These are phyloP conservation scores for Petunia secreta DNA, from an alignment of 257 asterid genomes.

Conservation along the genomic window DNA sequence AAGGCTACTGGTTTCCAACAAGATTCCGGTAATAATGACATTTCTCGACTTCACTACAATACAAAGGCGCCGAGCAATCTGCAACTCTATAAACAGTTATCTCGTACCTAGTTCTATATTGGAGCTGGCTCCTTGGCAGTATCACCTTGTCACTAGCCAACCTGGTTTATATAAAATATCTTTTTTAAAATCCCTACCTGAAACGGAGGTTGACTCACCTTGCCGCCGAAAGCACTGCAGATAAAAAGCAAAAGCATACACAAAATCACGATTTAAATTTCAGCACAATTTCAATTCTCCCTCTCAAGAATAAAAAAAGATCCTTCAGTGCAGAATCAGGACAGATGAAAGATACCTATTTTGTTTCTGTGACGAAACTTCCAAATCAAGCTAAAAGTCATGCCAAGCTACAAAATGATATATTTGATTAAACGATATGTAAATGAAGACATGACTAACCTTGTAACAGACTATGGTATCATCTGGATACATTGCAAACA, in stretches of 20 bases:
- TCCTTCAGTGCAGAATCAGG: neutral
- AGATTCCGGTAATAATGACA: neutral
- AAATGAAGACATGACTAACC: constrained; percentile 47
- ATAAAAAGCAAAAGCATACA: neutral
- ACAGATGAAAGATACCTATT: neutral
- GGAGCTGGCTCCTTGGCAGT: neutral
- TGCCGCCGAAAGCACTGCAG: constrained; percentile 93
- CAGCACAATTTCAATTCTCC: neutral
- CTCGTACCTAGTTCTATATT: neutral
- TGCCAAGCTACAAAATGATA: neutral
- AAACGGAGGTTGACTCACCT: constrained; percentile 80
- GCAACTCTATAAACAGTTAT: too few species aligned
- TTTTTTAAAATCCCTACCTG: constrained; percentile 70
- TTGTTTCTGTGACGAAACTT: neutral
- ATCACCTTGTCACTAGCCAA: constrained; percentile 86
- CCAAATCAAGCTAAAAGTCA: neutral
- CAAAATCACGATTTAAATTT: neutral
- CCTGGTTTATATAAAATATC: constrained; percentile 72
- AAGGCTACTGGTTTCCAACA: neutral
- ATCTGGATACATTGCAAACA: constrained; percentile 98
- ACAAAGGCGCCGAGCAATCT: neutral
- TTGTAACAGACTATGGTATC: constrained; percentile 92
- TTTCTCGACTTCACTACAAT: neutral
- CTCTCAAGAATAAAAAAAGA: neutral
- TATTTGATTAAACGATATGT: neutral